phyloP scores from a whole-genome alignment of 495 filamentous ascomycete genomes.

The Pseudoneurospora amorphoporcata region DNA sequence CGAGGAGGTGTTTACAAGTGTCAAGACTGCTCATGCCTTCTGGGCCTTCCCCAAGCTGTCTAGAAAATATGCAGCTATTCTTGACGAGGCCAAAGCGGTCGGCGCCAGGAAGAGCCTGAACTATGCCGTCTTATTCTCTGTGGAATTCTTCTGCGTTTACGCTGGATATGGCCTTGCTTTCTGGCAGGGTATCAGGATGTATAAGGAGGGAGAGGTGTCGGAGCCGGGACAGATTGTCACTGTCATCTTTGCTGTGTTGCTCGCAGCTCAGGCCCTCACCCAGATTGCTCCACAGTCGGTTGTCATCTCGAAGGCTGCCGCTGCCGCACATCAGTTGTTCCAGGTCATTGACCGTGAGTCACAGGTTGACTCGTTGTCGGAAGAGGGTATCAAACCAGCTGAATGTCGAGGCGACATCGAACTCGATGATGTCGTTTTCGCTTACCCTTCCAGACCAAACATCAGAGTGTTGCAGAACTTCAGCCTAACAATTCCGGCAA shows the following conservation, averaged over 20 bases:
- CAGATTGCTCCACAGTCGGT: conserved; percentile 38
- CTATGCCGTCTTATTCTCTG: conserved; percentile 21
- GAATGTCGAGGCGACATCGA: conserved; percentile 37
- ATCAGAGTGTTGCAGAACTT: conserved; percentile 45
- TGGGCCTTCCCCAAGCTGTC: conserved; percentile 44
- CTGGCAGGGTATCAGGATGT: conserved; percentile 38
- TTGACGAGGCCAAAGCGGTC: conserved; percentile 40
- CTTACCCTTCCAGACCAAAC: conserved; percentile 55
- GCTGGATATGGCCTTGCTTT: conserved; percentile 33
- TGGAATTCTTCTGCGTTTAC: conserved; percentile 29
- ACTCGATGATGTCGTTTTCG: conserved; percentile 46
- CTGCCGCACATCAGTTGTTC: conserved; percentile 41
- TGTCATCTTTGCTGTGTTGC: conserved; percentile 22
- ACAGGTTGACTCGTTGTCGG: conserved; percentile 25
- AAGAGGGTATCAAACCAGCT: conserved; percentile 25
- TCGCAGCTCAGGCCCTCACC: conserved; percentile 23
- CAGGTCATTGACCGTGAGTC: conserved; percentile 40
- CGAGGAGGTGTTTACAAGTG: conserved; percentile 41
- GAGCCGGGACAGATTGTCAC: conserved; percentile 33
- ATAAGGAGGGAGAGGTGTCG: conserved; percentile 26
- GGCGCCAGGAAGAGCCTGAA: conserved; percentile 39
- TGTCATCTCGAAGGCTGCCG: conserved; percentile 36
- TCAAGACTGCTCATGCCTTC: conserved; percentile 51
- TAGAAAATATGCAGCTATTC: conserved; percentile 38
- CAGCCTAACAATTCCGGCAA: conserved; percentile 49